Conservation (phyloP, 139 green algal species). For the Chloropicon primus region DNA sequence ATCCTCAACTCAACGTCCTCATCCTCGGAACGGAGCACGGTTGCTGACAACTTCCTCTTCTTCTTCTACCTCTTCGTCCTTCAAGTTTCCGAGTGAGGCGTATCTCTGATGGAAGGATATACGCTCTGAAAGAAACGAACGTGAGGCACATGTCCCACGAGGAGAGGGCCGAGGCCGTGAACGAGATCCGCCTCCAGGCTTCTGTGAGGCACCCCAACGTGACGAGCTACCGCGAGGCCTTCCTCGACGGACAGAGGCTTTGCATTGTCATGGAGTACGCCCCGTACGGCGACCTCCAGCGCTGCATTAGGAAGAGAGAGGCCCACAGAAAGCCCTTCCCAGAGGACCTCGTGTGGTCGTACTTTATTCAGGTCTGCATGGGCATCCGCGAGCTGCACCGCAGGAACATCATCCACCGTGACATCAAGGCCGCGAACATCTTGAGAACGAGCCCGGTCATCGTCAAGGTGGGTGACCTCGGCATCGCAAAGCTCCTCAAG, state of each 20-base stretch:
- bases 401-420: slow-evolving; percentile 54
- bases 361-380: slow-evolving; percentile 53
- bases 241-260: slow-evolving; percentile 53
- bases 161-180: background rate
- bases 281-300: slow-evolving; percentile 41
- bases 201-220: slow-evolving; percentile 45
- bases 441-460: slow-evolving; percentile 44
- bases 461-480: slow-evolving; percentile 72
- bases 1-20: slow-evolving; percentile 2
- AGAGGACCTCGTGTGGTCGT: slow-evolving; percentile 64
- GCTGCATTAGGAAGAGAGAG: slow-evolving; percentile 38
- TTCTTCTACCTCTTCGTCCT: background rate
- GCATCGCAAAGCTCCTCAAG: slow-evolving; percentile 60
- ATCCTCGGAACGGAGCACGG: background rate
- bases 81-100: slow-evolving; percentile 16
- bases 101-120: slow-evolving; percentile 41
- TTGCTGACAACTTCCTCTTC: background rate
- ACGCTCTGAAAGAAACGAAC: slow-evolving; percentile 66
- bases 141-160: slow-evolving; percentile 38
- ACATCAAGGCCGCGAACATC: slow-evolving; percentile 66
- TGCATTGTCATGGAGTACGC: slow-evolving; percentile 74
- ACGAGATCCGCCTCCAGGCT: slow-evolving; percentile 44
- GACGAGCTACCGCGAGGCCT: slow-evolving; percentile 55
- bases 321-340: slow-evolving; percentile 40
- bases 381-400: slow-evolving; percentile 52